Evolutionary conservation across 345 rosid genomes (phyloP).

Genomic region (Nasturtium officinale): DNA sequence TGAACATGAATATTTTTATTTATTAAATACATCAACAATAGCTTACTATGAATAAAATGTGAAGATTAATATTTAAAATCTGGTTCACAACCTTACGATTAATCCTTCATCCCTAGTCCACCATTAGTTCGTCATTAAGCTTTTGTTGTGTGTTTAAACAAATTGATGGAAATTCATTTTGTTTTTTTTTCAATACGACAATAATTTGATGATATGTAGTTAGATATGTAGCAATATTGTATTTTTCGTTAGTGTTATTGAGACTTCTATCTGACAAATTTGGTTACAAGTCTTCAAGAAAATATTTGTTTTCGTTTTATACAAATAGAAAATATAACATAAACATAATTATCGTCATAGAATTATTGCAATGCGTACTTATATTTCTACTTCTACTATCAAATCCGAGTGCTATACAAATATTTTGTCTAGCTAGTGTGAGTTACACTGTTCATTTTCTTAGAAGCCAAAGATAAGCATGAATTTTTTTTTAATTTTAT

Average conservation of each 20-base stretch:
- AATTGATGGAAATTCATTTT: not conserved
- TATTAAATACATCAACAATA: not conserved
- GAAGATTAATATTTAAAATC: not conserved
- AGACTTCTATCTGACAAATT: not conserved
- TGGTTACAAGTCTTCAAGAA: not conserved
- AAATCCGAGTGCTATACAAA: not conserved
- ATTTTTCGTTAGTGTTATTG: not conserved
- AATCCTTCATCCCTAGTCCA: no score
- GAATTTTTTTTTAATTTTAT: not conserved
- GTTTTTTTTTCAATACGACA: no score
- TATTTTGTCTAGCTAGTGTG: constrained; percentile 1
- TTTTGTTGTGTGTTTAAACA: not conserved
- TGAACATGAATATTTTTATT: no score
- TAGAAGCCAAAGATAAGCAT: not conserved
- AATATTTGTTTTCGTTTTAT: no score
- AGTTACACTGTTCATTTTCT: not conserved
- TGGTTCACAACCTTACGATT: not conserved
- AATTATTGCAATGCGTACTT: not conserved
- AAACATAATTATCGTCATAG: not conserved
- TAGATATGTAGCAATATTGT: not conserved
- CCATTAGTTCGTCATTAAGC: no score
- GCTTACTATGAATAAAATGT: not conserved
- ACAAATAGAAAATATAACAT: not conserved
- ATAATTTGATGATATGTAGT: not conserved
- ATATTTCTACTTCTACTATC: not conserved